Percentiles rank a stretch among this genome's conserved stretches.
These are phyloP conservation scores for Mucor velutinosus DNA, from an alignment of 371 early-diverging fungal species.

Conservation along the genomic window DNA sequence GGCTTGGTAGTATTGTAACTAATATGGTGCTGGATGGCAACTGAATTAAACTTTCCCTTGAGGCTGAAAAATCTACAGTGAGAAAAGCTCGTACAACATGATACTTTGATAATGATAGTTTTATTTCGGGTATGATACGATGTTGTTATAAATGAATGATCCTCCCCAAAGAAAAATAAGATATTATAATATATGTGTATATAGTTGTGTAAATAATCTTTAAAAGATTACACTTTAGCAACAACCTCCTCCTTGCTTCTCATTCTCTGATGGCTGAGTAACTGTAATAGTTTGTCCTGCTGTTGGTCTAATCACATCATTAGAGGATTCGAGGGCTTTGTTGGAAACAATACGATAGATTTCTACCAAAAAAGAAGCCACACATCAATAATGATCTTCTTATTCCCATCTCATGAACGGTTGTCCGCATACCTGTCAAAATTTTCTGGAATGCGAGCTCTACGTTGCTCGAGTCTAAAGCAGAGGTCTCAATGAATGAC, in stretches of 20 bases:
- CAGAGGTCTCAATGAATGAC: slow-evolving; percentile 96
- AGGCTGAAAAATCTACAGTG: too few species aligned
- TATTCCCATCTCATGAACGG: background rate
- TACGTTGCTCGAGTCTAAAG: slow-evolving; percentile 93
- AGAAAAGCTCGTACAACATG: background rate
- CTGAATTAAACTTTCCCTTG: too few species aligned
- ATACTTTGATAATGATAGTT: background rate
- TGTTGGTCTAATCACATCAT: slow-evolving; percentile 73
- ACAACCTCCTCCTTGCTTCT: slow-evolving; percentile 78
- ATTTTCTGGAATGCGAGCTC: slow-evolving; percentile 93
- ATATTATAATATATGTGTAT: background rate
- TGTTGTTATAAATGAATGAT: background rate
- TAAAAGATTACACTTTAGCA: slow-evolving; percentile 17
- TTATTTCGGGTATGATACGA: background rate
- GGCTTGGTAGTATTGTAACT: too few species aligned
- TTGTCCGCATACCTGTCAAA: slow-evolving; percentile 69
- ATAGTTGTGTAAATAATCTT: background rate
- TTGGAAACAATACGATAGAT: slow-evolving; percentile 93
- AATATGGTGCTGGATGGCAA: too few species aligned
- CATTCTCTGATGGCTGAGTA: slow-evolving; percentile 66
- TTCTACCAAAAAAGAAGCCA: slow-evolving; percentile 53
- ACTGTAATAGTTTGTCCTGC: slow-evolving; percentile 80
- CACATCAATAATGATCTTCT: background rate
- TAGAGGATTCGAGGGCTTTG: slow-evolving; percentile 83
- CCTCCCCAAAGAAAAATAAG: background rate